These are phyloP conservation scores for Umbelopsis ramanniana DNA, from an alignment of 192 early-diverging fungal species.

Conservation along the genomic window DNA sequence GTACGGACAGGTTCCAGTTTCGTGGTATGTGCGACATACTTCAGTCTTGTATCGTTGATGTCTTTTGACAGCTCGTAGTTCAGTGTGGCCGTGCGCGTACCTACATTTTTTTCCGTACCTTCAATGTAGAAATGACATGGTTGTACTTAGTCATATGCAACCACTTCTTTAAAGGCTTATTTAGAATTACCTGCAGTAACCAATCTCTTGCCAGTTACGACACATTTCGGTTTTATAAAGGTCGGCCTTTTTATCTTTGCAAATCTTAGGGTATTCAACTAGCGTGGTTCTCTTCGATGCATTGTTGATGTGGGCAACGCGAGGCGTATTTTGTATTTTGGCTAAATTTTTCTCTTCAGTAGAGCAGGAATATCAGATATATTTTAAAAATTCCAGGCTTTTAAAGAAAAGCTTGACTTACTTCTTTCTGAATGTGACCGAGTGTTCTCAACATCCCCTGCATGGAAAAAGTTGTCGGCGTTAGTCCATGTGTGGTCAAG, in stretches of 20 bases:
- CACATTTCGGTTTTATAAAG: conserved; percentile 56
- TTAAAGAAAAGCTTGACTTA: background rate
- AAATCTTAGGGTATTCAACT: background rate
- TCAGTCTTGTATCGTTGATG: conserved; percentile 97
- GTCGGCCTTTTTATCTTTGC: conserved; percentile 41
- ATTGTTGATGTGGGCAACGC: no score
- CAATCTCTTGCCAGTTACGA: conserved; percentile 52
- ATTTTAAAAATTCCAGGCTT: no score
- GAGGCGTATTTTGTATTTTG: no score
- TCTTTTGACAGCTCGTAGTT: conserved; percentile 80
- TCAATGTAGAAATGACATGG: background rate
- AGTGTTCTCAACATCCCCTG: background rate
- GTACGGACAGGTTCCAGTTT: conserved; percentile 91
- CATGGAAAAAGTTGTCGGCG: background rate
- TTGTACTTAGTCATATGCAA: background rate
- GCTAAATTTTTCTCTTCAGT: no score
- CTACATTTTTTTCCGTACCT: conserved; percentile 93
- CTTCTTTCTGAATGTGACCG: background rate
- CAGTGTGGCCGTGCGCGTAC: conserved; percentile 86
- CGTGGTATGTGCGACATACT: conserved; percentile 89
- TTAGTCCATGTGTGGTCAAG: background rate
- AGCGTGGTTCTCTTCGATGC: no score
- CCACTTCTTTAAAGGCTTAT: background rate
- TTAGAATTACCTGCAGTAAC: conserved; percentile 43
- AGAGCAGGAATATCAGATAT: no score